Conservation (phyloP, 2,329 filamentous ascomycete genomes). For the Arthrobotrys conoides region DNA sequence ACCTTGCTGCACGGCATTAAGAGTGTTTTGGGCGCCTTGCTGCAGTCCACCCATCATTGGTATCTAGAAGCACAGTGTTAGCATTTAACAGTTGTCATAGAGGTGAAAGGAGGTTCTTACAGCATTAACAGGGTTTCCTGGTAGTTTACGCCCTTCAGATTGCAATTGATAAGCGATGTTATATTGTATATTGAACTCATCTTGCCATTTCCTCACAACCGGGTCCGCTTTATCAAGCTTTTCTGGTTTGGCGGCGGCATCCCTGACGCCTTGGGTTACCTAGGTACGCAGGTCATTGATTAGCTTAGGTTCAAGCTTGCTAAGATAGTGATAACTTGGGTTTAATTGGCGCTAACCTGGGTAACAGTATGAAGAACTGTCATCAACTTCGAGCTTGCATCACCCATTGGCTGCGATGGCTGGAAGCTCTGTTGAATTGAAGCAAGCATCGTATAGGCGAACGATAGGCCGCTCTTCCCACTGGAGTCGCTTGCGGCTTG, state of each 20-base stretch:
- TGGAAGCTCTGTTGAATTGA: background rate
- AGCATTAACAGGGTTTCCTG: constrained; percentile 2
- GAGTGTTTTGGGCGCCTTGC: background rate
- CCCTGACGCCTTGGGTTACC: background rate
- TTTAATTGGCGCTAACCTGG: background rate
- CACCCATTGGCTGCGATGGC: background rate
- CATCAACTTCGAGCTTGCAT: constrained; percentile 4
- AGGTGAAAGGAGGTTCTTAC: background rate
- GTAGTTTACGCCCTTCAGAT: background rate
- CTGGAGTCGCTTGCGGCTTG: background rate
- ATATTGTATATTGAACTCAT: constrained; percentile 18
- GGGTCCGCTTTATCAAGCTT: constrained; percentile 1
- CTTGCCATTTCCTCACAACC: constrained; percentile 3
- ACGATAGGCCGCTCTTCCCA: background rate
- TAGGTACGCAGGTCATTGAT: too few relatives aligned
- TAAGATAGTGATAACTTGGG: too few relatives aligned
- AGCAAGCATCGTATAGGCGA: background rate
- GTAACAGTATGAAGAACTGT: background rate
- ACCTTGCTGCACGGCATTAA: background rate
- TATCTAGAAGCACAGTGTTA: too few relatives aligned
- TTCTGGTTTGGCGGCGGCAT: background rate
- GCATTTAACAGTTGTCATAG: too few relatives aligned
- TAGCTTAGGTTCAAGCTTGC: too few relatives aligned
- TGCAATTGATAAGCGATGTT: constrained; percentile 15
- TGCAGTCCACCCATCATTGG: constrained; percentile 11